Percentiles rank a stretch among this genome's conserved stretches.
These are phyloP conservation scores for Saccharomycopsis vini DNA, from an alignment of 805 yeast genomes.

Conservation along the genomic window DNA sequence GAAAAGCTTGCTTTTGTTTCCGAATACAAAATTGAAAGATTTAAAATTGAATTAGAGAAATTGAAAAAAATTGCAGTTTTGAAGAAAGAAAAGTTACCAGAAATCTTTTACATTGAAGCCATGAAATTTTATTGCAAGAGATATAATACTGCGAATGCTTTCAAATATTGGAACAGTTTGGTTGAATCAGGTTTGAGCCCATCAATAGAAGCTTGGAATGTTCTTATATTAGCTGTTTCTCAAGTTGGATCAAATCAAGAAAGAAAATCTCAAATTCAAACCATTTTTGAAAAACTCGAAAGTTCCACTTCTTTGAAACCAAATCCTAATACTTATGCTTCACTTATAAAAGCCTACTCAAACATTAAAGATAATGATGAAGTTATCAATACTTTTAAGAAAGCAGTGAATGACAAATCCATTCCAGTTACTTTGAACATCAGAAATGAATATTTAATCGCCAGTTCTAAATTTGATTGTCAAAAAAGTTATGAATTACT, in stretches of 20 bases:
- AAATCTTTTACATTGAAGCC: constrained; percentile 32
- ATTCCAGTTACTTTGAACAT: constrained; percentile 22
- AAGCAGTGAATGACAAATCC: constrained; percentile 21
- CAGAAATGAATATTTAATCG: constrained; percentile 21
- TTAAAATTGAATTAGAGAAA: constrained; percentile 18
- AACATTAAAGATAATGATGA: constrained; percentile 35
- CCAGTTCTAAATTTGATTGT: constrained; percentile 17
- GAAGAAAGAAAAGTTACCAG: constrained; percentile 30
- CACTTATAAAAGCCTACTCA: constrained; percentile 38
- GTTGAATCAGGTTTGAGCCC: constrained; percentile 32
- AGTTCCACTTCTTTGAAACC: constrained; percentile 24
- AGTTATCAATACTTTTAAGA: constrained; percentile 32
- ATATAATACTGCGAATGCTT: constrained; percentile 30
- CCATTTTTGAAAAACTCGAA: constrained; percentile 28
- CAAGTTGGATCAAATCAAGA: constrained; percentile 22
- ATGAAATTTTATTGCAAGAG: constrained; percentile 39
- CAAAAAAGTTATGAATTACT: constrained; percentile 15
- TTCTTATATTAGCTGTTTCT: constrained; percentile 41
- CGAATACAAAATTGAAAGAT: constrained; percentile 18
- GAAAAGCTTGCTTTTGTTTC: constrained; percentile 16
- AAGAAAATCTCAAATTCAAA: constrained; percentile 31
- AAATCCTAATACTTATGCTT: constrained; percentile 39
- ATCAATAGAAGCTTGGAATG: constrained; percentile 49
- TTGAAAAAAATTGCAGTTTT: constrained; percentile 22
- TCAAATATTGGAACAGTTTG: constrained; percentile 44